These are phyloP conservation scores for Kazachstania sp. DNA, from an alignment of 1,139 yeast genomes.

Conservation along the genomic window DNA sequence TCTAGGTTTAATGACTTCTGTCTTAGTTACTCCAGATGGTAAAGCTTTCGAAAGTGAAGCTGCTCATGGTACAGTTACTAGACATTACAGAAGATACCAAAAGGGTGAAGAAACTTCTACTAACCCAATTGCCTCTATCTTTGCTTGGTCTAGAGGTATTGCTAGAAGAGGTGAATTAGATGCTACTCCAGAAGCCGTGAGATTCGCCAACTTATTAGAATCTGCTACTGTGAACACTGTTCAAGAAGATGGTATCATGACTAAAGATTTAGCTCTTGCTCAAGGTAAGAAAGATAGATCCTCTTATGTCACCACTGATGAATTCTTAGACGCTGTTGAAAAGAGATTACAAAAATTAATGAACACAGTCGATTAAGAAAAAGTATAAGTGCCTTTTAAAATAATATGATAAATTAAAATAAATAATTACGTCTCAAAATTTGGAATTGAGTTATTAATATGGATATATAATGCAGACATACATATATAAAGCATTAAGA, in stretches of 20 bases:
- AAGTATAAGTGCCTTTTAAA: not conserved
- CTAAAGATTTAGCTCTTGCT: slow-evolving; percentile 74
- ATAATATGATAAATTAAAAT: not conserved
- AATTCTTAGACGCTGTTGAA: slow-evolving; percentile 66
- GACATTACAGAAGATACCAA: slow-evolving; percentile 79
- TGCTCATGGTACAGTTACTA: slow-evolving; percentile 81
- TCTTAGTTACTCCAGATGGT: slow-evolving; percentile 78
- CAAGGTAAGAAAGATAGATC: slow-evolving; percentile 58
- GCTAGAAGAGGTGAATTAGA: slow-evolving; percentile 75
- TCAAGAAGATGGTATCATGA: slow-evolving; percentile 66
- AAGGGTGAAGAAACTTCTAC: slow-evolving; percentile 80
- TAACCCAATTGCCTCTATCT: slow-evolving; percentile 75
- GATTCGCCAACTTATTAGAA: slow-evolving; percentile 60
- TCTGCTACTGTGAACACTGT: slow-evolving; percentile 65
- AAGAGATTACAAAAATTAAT: slow-evolving; percentile 31
- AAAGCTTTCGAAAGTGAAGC: slow-evolving; percentile 78
- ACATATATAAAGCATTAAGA: too few species aligned
- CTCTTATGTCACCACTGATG: slow-evolving; percentile 66
- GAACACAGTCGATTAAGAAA: slow-evolving; percentile 16
- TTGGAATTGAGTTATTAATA: too few species aligned
- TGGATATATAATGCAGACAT: too few species aligned
- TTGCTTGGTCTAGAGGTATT: slow-evolving; percentile 82
- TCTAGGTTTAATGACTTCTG: slow-evolving; percentile 76
- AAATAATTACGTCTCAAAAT: too few species aligned
- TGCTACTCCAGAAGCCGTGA: slow-evolving; percentile 58